A percentile compares a stretch with the other conserved stretches of the same genome.
phyloP scores from a whole-genome alignment of 1,284 basidiomycete genomes.

The Phylloboletellus chloephorus region DNA sequence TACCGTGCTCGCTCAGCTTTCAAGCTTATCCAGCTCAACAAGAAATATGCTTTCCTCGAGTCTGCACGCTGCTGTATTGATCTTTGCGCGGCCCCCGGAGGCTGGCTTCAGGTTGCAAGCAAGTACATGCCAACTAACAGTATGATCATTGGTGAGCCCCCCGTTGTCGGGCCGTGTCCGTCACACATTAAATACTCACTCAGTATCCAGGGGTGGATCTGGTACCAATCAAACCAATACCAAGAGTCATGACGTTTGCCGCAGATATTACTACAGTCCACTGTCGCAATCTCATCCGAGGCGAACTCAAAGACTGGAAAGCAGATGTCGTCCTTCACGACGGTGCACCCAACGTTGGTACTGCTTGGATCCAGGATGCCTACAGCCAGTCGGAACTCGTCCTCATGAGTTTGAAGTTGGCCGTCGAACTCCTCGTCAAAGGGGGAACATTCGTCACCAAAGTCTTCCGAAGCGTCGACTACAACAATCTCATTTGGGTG shows the following conservation, averaged over 20 bases:
- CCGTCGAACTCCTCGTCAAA: conserved; percentile 91
- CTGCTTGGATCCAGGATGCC: conserved; percentile 99
- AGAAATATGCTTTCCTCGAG: conserved; percentile 93
- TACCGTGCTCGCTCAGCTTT: conserved; percentile 99
- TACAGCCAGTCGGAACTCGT: conserved; percentile 97
- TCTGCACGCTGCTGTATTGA: conserved; percentile 93
- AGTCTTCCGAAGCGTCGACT: conserved; percentile 97
- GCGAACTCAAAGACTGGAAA: conserved; percentile 97
- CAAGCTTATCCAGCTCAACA: conserved; percentile 99
- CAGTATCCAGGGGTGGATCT: conserved; percentile 76
- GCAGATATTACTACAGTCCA: conserved; percentile 93
- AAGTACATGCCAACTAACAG: conserved; percentile 98
- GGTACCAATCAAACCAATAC: conserved; percentile 94
- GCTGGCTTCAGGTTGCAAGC: conserved; percentile 98
- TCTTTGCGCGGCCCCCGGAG: conserved; percentile 97
- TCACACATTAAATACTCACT: conserved; percentile 13
- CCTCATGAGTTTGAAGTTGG: conserved; percentile 92
- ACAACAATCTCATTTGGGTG: conserved; percentile 98
- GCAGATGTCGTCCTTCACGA: conserved; percentile 99
- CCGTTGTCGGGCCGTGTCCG: conserved; percentile 4
- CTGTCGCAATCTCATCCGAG: conserved; percentile 84
- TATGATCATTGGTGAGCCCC: conserved; percentile 80
- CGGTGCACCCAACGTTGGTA: conserved; percentile 99
- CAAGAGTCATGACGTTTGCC: conserved; percentile 87
- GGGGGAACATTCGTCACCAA: conserved; percentile 98